Evolutionary conservation across 1,284 basidiomycete genomes (phyloP).

Genomic region (Trichosporon asahii): DNA sequence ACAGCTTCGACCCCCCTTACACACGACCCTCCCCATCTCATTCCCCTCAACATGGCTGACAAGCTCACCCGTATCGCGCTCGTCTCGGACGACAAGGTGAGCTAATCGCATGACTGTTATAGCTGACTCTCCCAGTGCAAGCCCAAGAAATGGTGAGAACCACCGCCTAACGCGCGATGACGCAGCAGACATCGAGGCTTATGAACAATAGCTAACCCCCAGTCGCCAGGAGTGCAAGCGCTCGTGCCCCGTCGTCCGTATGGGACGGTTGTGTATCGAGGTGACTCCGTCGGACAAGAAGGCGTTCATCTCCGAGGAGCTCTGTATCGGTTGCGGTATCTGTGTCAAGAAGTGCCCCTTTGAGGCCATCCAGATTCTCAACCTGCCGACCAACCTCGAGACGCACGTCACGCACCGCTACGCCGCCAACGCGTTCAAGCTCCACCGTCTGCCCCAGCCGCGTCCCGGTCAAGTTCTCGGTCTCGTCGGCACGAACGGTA

Average conservation of each 20-base stretch:
- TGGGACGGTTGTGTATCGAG: constrained; percentile 98
- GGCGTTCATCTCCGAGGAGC: constrained; percentile 92
- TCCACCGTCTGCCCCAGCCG: constrained; percentile 91
- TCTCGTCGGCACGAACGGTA: constrained; percentile 96
- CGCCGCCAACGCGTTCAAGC: constrained; percentile 94
- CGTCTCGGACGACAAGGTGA: constrained; percentile 73
- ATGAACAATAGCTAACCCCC: constrained; percentile 5
- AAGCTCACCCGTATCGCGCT: constrained; percentile 95
- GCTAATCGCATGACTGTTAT: constrained; percentile 26
- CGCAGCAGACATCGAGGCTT: not conserved
- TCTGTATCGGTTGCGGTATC: constrained; percentile 97
- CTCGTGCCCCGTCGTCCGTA: constrained; percentile 97
- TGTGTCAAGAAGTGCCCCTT: constrained; percentile 99
- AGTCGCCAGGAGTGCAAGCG: constrained; percentile 54
- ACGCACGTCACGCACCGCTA: constrained; percentile 95
- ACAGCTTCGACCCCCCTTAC: not conserved
- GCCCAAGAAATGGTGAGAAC: constrained; percentile 62
- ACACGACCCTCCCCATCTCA: not conserved
- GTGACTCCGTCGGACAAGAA: constrained; percentile 91
- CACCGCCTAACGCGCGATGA: not conserved
- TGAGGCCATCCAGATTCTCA: constrained; percentile 95
- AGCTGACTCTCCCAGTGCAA: constrained; percentile 61
- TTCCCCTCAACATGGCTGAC: constrained; percentile 55
- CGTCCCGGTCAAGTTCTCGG: constrained; percentile 93
- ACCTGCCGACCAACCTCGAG: constrained; percentile 90